Evolutionary conservation across 306 rosid genomes (phyloP).

Genomic region (Cicer yamashitae): DNA sequence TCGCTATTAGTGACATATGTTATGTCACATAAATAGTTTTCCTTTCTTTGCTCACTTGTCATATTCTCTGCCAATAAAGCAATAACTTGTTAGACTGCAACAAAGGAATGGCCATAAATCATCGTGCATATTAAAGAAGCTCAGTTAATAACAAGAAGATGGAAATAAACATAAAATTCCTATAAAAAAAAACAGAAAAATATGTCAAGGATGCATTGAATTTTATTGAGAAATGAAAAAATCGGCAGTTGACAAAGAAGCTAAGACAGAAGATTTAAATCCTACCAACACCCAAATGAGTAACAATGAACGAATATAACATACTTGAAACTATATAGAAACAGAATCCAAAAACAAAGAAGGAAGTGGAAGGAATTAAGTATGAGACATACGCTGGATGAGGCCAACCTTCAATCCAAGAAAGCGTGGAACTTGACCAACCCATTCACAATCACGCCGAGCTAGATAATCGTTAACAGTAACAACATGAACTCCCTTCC

Average conservation of each 20-base stretch:
- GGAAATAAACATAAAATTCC: not conserved
- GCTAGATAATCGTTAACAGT: conserved; percentile 98
- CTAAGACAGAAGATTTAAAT: conserved; percentile 14
- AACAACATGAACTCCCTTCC: conserved; percentile 95
- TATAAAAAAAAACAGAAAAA: conserved; percentile 19
- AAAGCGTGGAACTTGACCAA: conserved; percentile 98
- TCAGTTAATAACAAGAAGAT: conserved; percentile 1
- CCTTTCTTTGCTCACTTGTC: conserved; percentile 94
- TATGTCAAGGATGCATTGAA: conserved; percentile 3
- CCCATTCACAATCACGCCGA: conserved; percentile 97
- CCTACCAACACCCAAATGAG: conserved; percentile 21
- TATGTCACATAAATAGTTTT: conserved; percentile 88
- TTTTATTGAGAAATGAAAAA: conserved; percentile 14
- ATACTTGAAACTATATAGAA: conserved; percentile 11
- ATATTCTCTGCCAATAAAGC: conserved; percentile 82
- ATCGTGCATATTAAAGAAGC: conserved; percentile 18
- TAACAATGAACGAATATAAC: conserved; percentile 6
- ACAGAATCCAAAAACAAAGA: conserved; percentile 9
- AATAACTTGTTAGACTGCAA: conserved; percentile 43
- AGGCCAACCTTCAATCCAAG: conserved; percentile 99
- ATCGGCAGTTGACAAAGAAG: conserved; percentile 24
- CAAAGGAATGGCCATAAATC: conserved; percentile 20
- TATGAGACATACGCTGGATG: conserved; percentile 90
- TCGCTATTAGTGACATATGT: conserved; percentile 97
- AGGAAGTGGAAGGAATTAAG: conserved; percentile 34